Evolutionary conservation across 129 eudicot species (phyloP).

Genomic region (Apium graveolens): DNA sequence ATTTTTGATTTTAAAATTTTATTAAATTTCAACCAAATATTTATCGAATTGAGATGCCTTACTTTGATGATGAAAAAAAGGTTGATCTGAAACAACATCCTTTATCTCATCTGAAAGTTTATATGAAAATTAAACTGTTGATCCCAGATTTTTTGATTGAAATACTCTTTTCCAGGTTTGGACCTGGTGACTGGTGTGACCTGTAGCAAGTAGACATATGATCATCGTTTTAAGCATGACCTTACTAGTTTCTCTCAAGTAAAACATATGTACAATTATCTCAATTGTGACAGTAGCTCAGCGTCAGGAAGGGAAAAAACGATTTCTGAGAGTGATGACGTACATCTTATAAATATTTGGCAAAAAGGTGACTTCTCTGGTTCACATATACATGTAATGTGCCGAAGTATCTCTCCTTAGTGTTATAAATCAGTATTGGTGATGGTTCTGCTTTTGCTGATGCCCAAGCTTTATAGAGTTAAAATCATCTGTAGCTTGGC

Average conservation of each 20-base stretch:
- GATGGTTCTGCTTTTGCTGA: not conserved
- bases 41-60: not conserved
- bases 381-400: not conserved
- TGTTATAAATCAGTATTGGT: not conserved
- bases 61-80: not conserved
- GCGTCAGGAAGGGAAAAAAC: not conserved
- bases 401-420: not conserved
- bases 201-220: not conserved
- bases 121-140: not conserved
- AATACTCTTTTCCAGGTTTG: not conserved
- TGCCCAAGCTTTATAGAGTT: not conserved
- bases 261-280: not conserved
- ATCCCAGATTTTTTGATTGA: too few relatives aligned
- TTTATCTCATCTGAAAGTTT: too few relatives aligned
- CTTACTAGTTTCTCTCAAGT: not conserved
- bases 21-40: too few relatives aligned
- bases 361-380: not conserved
- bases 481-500: not conserved
- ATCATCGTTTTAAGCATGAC: not conserved
- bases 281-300: not conserved
- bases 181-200: not conserved
- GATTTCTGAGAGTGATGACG: not conserved
- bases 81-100: not conserved
- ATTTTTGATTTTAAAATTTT: not conserved
- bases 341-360: not conserved